phyloP scores from a whole-genome alignment of 2,329 filamentous ascomycete genomes.

The Remersonia thermophila region DNA sequence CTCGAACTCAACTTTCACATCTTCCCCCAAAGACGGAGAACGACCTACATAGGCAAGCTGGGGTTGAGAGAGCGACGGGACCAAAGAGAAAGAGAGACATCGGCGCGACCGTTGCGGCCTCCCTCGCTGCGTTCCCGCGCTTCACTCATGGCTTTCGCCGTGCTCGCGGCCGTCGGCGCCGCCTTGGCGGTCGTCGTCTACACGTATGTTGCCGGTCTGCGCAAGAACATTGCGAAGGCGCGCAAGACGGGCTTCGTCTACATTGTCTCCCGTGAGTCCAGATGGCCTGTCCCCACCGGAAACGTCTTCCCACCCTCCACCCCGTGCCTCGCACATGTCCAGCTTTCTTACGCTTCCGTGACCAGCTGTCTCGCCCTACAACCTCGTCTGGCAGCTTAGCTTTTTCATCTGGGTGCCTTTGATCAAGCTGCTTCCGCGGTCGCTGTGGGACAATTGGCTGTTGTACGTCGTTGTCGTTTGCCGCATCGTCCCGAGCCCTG shows the following conservation, averaged over 20 bases:
- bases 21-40: too few relatives aligned
- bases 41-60: too few relatives aligned
- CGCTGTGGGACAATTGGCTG: constrained; percentile 45
- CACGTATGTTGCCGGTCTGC: constrained; percentile 24
- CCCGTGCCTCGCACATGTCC: too few relatives aligned
- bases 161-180: constrained; percentile 18
- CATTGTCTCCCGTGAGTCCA: constrained; percentile 38
- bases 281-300: neutral
- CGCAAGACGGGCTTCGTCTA: constrained; percentile 41
- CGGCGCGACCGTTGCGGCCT: too few relatives aligned
- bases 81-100: too few relatives aligned
- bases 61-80: too few relatives aligned
- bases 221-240: constrained; percentile 35
- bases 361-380: constrained; percentile 37
- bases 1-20: too few relatives aligned
- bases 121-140: too few relatives aligned
- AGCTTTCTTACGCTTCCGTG: too few relatives aligned
- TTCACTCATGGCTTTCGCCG: too few relatives aligned
- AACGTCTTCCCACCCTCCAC: neutral
- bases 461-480: constrained; percentile 33
- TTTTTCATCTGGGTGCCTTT: constrained; percentile 42
- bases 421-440: constrained; percentile 40
- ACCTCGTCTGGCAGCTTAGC: constrained; percentile 43
- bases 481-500: neutral
- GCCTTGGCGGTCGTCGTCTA: constrained; percentile 25